These are phyloP conservation scores for Aureobasidium sp. DNA, from an alignment of 2,329 filamentous ascomycete genomes.

Conservation along the genomic window DNA sequence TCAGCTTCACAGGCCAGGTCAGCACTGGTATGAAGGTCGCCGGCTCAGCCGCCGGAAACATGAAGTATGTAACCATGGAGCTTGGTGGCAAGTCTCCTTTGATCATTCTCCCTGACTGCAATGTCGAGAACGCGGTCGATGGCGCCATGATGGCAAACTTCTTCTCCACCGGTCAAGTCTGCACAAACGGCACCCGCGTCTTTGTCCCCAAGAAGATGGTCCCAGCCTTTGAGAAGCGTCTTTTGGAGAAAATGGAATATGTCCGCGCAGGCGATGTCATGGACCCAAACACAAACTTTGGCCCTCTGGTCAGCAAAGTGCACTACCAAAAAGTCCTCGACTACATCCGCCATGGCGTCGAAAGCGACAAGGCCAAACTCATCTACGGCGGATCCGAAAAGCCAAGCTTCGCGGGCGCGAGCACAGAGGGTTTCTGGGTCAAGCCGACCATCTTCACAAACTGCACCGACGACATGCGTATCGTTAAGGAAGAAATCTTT, in stretches of 20 bases:
- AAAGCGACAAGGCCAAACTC: slow-evolving; percentile 65
- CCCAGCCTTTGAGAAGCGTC: slow-evolving; percentile 57
- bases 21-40: slow-evolving; percentile 78
- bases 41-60: slow-evolving; percentile 62
- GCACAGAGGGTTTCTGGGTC: slow-evolving; percentile 71
- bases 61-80: slow-evolving; percentile 93
- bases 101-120: slow-evolving; percentile 71
- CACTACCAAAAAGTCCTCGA: slow-evolving; percentile 72
- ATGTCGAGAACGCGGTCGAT: slow-evolving; percentile 73
- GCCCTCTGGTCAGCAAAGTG: slow-evolving; percentile 66
- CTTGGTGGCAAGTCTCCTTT: slow-evolving; percentile 80
- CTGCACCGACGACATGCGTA: slow-evolving; percentile 75
- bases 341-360: slow-evolving; percentile 70
- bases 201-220: slow-evolving; percentile 67
- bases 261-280: slow-evolving; percentile 67
- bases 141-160: slow-evolving; percentile 93
- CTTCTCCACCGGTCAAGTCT: slow-evolving; percentile 84
- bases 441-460: slow-evolving; percentile 77
- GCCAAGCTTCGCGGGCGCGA: slow-evolving; percentile 42
- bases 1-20: slow-evolving; percentile 85
- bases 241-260: slow-evolving; percentile 63
- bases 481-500: slow-evolving; percentile 79
- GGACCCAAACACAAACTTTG: slow-evolving; percentile 70
- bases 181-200: slow-evolving; percentile 85
- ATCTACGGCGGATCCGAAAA: slow-evolving; percentile 63